Conservation (phyloP, 106 monocot genomes). For the Phalaenopsis equestris region DNA sequence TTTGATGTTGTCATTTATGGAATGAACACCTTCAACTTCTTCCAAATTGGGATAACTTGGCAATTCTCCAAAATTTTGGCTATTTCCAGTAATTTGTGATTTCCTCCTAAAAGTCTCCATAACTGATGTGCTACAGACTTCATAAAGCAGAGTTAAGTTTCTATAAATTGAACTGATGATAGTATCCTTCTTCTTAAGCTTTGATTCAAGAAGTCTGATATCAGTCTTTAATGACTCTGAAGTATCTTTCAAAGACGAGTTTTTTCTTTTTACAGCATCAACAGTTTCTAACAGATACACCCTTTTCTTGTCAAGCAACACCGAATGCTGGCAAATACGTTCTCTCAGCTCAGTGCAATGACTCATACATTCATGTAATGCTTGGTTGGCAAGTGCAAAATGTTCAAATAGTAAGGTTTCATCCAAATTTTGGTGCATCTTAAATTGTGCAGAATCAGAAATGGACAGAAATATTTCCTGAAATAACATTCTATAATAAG, state of each 20-base stretch:
- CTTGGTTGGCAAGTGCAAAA: conserved; percentile 21
- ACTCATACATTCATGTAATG: conserved; percentile 33
- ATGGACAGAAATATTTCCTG: conserved; percentile 27
- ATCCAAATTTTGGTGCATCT: conserved; percentile 23
- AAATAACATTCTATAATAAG: neutral
- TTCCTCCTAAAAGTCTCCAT: conserved; percentile 41
- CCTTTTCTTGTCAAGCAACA: conserved; percentile 37
- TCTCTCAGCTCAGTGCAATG: conserved; percentile 37
- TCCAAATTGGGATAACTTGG: conserved; percentile 10
- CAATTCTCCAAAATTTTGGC: conserved; percentile 7
- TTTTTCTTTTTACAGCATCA: conserved; percentile 30
- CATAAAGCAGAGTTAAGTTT: conserved; percentile 52
- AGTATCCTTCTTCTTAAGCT: conserved; percentile 42
- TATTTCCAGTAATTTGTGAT: conserved; percentile 20
- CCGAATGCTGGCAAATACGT: conserved; percentile 30
- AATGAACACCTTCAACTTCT: conserved; percentile 14
- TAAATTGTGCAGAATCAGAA: conserved; percentile 17
- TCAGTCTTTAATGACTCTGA: conserved; percentile 43
- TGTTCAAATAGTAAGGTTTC: conserved; percentile 27
- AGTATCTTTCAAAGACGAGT: conserved; percentile 23
- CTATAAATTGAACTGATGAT: conserved; percentile 30
- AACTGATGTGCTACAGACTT: conserved; percentile 58
- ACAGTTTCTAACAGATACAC: conserved; percentile 21
- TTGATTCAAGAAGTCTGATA: conserved; percentile 27
- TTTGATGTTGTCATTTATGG: conserved; percentile 31